Percentiles rank a stretch among this genome's conserved stretches.
These are phyloP conservation scores for Candida frijolesensis DNA, from an alignment of 1,139 yeast species.

Conservation along the genomic window DNA sequence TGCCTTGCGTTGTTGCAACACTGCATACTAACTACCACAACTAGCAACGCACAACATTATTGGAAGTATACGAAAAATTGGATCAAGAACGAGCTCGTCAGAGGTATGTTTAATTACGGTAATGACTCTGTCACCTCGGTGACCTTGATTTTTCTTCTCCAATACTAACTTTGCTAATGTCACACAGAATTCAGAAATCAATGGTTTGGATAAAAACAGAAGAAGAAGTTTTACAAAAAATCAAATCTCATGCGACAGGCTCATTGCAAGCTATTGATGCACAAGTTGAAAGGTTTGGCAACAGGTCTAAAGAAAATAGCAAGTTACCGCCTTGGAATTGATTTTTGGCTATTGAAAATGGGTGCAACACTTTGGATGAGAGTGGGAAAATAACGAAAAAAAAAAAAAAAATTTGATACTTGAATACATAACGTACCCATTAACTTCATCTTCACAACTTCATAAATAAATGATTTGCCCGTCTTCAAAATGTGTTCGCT, in stretches of 20 bases:
- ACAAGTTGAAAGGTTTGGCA: not conserved
- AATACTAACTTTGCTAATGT: not conserved
- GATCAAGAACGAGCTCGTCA: constrained; percentile 25
- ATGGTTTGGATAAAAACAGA: constrained; percentile 24
- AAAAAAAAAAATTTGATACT: not conserved
- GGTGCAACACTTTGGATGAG: not conserved
- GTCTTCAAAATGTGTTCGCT: no score
- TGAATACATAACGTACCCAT: not conserved
- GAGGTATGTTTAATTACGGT: constrained; percentile 13
- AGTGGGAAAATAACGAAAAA: not conserved
- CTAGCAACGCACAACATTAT: constrained; percentile 20
- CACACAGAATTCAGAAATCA: constrained; percentile 17
- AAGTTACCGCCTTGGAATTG: not conserved
- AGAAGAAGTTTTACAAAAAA: constrained; percentile 16
- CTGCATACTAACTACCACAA: constrained; percentile 3
- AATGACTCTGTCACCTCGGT: not conserved
- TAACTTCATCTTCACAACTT: not conserved
- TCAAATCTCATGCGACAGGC: not conserved
- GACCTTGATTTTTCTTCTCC: not conserved
- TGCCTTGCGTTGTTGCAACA: not conserved
- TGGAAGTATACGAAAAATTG: constrained; percentile 21
- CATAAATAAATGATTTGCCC: no score
- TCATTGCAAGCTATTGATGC: not conserved
- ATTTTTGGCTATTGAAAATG: not conserved
- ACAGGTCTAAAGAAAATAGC: not conserved